Conservation (phyloP, 176 grass and related monocot species). For the Tuctoria greenei region DNA sequence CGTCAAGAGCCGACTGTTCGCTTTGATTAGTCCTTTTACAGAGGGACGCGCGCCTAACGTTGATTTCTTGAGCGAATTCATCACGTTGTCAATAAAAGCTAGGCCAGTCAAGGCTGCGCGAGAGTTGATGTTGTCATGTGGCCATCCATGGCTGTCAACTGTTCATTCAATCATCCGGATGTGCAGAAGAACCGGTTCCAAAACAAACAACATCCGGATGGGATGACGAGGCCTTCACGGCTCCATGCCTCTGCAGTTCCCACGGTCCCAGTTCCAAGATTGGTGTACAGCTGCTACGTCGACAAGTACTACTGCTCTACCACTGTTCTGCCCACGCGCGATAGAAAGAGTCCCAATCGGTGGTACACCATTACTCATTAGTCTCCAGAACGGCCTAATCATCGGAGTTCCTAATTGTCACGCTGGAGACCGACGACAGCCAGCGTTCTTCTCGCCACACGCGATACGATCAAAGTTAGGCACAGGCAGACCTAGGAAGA, state of each 20-base stretch:
- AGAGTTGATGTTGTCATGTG: too few species aligned
- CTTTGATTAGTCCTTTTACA: not conserved
- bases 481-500: not conserved
- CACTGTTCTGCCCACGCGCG: not conserved
- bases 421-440: not conserved
- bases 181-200: too few species aligned
- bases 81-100: too few species aligned
- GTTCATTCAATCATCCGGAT: too few species aligned
- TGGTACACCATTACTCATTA: not conserved
- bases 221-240: not conserved
- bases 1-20: not conserved
- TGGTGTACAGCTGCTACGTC: slow-evolving; percentile 21
- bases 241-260: not conserved
- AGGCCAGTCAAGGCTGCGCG: too few species aligned
- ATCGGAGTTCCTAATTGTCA: slow-evolving; percentile 12
- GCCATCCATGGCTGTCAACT: too few species aligned
- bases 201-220: too few species aligned
- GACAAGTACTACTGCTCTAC: not conserved
- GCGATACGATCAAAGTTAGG: not conserved
- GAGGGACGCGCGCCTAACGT: not conserved
- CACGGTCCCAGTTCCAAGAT: slow-evolving; percentile 12
- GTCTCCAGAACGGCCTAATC: not conserved
- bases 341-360: not conserved
- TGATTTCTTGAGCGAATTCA: not conserved
- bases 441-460: not conserved